Conservation (phyloP, 2,329 filamentous ascomycete genomes). For the Aspergillus amoenus region DNA sequence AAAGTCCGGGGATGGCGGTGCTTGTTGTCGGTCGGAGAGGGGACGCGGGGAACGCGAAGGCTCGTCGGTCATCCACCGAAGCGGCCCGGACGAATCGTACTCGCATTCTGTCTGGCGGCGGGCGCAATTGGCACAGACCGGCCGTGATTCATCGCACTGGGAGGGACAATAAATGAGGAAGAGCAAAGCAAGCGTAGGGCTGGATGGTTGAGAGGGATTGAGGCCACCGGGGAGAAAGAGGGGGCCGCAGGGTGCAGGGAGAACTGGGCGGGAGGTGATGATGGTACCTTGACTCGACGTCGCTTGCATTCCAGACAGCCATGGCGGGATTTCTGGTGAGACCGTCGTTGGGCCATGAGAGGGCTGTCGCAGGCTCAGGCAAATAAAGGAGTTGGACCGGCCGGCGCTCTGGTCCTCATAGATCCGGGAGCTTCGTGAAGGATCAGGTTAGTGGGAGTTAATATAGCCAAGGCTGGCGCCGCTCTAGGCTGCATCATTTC, state of each 20-base stretch:
- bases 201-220: background rate
- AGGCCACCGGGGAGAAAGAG: background rate
- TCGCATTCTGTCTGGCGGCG: constrained; percentile 34
- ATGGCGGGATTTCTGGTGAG: constrained; percentile 37
- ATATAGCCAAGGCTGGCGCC: constrained; percentile 14
- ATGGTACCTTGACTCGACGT: constrained; percentile 29
- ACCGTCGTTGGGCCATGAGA: constrained; percentile 33
- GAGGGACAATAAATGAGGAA: background rate
- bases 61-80: constrained; percentile 35
- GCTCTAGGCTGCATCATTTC: constrained; percentile 14
- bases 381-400: background rate
- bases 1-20: constrained; percentile 21
- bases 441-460: constrained; percentile 14
- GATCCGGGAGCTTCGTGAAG: constrained; percentile 7
- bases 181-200: background rate
- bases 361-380: background rate
- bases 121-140: constrained; percentile 33
- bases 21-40: constrained; percentile 19
- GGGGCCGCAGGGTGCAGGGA: background rate
- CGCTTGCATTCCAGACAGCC: constrained; percentile 37
- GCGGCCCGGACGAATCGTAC: constrained; percentile 30
- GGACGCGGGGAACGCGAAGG: constrained; percentile 11
- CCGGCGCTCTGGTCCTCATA: constrained; percentile 7
- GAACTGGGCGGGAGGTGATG: too few relatives aligned
- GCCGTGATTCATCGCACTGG: constrained; percentile 35